Base-by-base conservation (phyloP, 257 asterid species). In the Solanum dulcamara region DNA sequence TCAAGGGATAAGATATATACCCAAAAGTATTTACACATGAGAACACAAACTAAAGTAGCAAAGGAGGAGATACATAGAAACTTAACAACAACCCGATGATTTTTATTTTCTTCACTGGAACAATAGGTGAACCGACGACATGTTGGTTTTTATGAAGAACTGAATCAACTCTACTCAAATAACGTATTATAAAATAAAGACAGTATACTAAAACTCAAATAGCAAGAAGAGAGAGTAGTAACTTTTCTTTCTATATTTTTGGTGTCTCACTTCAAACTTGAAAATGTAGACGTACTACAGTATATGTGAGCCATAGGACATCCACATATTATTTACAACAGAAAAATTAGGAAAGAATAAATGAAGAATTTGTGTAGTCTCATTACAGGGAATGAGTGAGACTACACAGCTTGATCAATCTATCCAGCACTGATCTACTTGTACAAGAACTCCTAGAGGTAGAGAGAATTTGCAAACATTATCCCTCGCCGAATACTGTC, bases 391-490 rank as follows among this genome's bases (percentile, higher is more conserved):
- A 37, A 37, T 0, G 30, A 42, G 7, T 20, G 20, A 42, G 18
- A 74, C 37, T 26, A 75, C 38, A 75, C 81, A 75, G 53, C 50
- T 22, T 40, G 32, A 72, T 40, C 35, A 28, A 72, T 4, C 35
- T 40, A 33, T 14, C 44, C 5, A 67, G 77, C 30, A 70, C 81
- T 26, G 24, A 75, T 24, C 81, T 75, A 44, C 81, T 40, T 40
- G 22, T 30, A 64, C 20, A 64, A 30, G 50, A 77, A 85, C 1
- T 79, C 79, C 91, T 87, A 94, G 37, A 95, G 97, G 83, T 96
- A 95, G 67, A 96, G 85, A 46, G 99, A 96, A 90, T 96, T 96
- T 38, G 98, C 98, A 90, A 96, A 96, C 98, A 95, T 95, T 53
- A 96, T 95, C 83, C 99, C 99, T 37, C 97, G 96, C 1, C 97